These are phyloP conservation scores for Sherardia arvensis DNA, from an alignment of 257 asterid genomes.

Conservation along the genomic window DNA sequence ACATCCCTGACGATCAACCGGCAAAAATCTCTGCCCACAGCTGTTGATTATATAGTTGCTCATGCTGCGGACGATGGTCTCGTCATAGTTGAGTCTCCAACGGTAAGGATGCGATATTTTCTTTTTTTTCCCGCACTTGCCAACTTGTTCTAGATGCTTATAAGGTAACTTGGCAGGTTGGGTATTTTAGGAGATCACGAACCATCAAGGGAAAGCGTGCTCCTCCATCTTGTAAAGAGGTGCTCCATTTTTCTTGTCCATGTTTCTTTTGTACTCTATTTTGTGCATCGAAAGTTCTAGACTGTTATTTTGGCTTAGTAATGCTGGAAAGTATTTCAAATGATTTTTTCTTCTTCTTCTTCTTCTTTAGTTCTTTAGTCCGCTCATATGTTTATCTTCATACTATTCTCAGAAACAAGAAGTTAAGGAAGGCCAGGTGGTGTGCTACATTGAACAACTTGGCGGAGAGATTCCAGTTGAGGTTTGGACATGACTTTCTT, in stretches of 20 bases:
- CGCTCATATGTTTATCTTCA: no score
- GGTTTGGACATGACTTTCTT: constrained; percentile 35
- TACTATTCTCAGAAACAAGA: constrained; percentile 52
- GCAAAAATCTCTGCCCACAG: constrained; percentile 31
- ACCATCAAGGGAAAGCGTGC: constrained; percentile 73
- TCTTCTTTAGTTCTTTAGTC: not conserved
- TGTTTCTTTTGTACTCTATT: not conserved
- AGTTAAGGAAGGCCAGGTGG: constrained; percentile 84
- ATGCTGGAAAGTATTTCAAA: not conserved
- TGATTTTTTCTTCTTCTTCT: not conserved
- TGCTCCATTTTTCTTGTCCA: constrained; percentile 15
- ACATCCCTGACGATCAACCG: constrained; percentile 49
- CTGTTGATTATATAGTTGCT: constrained; percentile 34
- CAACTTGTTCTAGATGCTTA: constrained; percentile 8
- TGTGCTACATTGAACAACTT: constrained; percentile 88
- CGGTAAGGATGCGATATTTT: constrained; percentile 30
- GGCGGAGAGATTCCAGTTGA: constrained; percentile 70
- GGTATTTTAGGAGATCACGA: constrained; percentile 75
- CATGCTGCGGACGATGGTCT: constrained; percentile 74
- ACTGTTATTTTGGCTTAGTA: not conserved
- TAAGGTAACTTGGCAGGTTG: constrained; percentile 52
- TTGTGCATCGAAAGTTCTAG: not conserved
- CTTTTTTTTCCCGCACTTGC: not conserved
- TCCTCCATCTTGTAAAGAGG: constrained; percentile 90
- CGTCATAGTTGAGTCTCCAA: constrained; percentile 68